Percentiles rank a stretch among this genome's conserved stretches.
Evolutionary conservation across 345 rosid genomes (phyloP).

Genomic region (Pugionium cornutum): DNA sequence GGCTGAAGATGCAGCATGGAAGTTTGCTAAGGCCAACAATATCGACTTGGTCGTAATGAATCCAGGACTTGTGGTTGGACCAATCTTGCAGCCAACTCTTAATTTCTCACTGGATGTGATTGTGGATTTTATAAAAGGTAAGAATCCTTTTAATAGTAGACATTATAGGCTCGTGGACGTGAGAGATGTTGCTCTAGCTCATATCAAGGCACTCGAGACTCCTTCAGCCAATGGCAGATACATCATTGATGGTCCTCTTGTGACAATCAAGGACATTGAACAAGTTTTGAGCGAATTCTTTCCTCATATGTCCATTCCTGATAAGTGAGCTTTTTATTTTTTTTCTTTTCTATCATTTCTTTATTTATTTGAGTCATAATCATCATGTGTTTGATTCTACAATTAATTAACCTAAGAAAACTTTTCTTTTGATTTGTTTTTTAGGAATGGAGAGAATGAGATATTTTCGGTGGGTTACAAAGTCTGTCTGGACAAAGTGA

Average conservation of each 20-base stretch:
- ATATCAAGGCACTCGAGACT: conserved; percentile 50
- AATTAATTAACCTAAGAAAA: too few species aligned
- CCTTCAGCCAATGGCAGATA: conserved; percentile 10
- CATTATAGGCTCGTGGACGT: conserved; percentile 45
- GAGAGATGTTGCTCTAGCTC: conserved; percentile 57
- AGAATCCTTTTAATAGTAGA: not conserved
- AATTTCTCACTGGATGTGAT: conserved; percentile 31
- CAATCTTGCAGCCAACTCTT: conserved; percentile 46
- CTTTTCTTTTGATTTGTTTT: too few species aligned
- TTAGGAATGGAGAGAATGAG: too few species aligned
- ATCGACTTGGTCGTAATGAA: conserved; percentile 1
- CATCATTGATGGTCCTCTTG: conserved; percentile 36
- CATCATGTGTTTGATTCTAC: too few species aligned
- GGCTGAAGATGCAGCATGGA: not conserved
- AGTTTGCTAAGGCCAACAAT: not conserved
- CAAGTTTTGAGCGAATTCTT: conserved; percentile 30
- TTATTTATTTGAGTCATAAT: too few species aligned
- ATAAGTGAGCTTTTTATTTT: not conserved
- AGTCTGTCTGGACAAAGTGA: conserved; percentile 11
- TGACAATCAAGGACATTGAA: conserved; percentile 9
- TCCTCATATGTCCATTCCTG: conserved; percentile 33
- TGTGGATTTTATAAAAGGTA: conserved; percentile 41
- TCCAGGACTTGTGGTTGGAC: conserved; percentile 52
- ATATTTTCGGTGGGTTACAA: too few species aligned
- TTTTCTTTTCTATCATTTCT: too few species aligned